These are phyloP conservation scores for Azolla pinnata DNA, from an alignment of 75 land plant genomes.

Conservation along the genomic window DNA sequence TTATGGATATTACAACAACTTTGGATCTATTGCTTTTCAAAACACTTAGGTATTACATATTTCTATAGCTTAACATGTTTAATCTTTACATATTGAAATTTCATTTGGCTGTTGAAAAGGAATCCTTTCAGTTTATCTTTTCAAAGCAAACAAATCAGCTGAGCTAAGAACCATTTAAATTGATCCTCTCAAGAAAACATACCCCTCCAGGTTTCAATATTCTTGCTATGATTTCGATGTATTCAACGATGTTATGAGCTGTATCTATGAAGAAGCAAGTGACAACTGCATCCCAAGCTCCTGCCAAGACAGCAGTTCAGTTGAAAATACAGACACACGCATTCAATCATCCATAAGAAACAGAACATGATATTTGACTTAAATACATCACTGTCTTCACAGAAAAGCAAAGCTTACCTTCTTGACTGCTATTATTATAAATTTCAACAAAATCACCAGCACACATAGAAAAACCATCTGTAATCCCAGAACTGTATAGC, in stretches of 20 bases:
- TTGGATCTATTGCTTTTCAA: too few species aligned
- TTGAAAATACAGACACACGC: background rate
- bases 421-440: slow-evolving; percentile 69
- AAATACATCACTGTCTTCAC: too few species aligned
- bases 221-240: slow-evolving; percentile 78
- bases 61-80: too few species aligned
- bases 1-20: too few species aligned
- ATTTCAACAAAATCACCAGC: slow-evolving; percentile 98
- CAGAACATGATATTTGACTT: too few species aligned
- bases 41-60: too few species aligned
- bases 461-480: slow-evolving; percentile 99
- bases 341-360: background rate
- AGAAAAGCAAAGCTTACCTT: slow-evolving; percentile 37
- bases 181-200: too few species aligned
- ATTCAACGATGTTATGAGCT: slow-evolving; percentile 88
- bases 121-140: too few species aligned
- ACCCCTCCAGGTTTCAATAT: slow-evolving; percentile 91
- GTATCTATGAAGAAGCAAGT: slow-evolving; percentile 97
- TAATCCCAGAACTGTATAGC: slow-evolving; percentile 80
- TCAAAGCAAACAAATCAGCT: too few species aligned
- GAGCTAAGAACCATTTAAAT: too few species aligned
- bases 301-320: slow-evolving; percentile 26
- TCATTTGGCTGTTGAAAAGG: too few species aligned
- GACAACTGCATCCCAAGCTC: slow-evolving; percentile 87
- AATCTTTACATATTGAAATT: too few species aligned